Conservation (phyloP, 1,139 yeast genomes). For the Suhomyces atakaporum region DNA sequence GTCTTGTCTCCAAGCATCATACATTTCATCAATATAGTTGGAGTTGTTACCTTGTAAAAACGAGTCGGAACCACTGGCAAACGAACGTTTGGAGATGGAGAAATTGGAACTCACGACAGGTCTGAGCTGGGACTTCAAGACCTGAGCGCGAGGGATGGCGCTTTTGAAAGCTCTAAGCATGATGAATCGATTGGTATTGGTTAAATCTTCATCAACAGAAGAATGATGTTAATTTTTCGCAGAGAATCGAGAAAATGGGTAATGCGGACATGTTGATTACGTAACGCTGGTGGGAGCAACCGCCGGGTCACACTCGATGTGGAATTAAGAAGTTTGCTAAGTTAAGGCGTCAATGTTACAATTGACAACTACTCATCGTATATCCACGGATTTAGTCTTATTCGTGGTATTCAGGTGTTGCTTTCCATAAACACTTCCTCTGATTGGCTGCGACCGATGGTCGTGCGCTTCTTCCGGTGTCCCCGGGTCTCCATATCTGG, state of each 20-base stretch:
- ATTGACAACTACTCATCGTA: no score
- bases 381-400: no score
- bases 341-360: no score
- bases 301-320: no score
- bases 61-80: conserved; percentile 63
- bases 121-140: conserved; percentile 21
- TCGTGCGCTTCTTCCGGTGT: no score
- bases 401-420: no score
- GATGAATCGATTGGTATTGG: conserved; percentile 9
- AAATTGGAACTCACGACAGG: conserved; percentile 6
- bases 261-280: conserved; percentile 1
- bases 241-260: not conserved
- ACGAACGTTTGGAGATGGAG: conserved; percentile 20
- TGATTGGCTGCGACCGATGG: no score
- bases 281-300: conserved; percentile 3
- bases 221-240: conserved; percentile 1
- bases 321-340: no score
- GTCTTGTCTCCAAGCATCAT: conserved; percentile 88
- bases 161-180: conserved; percentile 52
- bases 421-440: no score
- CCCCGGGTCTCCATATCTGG: no score
- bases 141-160: conserved; percentile 38
- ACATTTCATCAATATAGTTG: conserved; percentile 96
- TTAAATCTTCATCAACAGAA: conserved; percentile 13
- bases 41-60: conserved; percentile 87